Evolutionary conservation across 495 filamentous ascomycete genomes (phyloP).

Genomic region (Penicillium lividum): DNA sequence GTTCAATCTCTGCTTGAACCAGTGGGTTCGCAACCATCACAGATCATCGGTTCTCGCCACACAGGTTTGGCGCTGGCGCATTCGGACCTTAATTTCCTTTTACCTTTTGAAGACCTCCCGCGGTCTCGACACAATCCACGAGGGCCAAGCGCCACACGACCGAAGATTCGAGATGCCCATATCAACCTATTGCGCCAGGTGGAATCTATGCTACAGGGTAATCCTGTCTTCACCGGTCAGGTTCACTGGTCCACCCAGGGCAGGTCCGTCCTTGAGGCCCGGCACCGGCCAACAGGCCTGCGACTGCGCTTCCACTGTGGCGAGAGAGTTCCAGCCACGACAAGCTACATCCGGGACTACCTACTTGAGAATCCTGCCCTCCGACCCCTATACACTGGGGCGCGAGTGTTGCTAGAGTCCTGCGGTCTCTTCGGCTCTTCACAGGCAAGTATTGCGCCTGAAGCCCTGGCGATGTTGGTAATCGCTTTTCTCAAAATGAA

Average conservation of each 20-base stretch:
- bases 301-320: slow-evolving; percentile 47
- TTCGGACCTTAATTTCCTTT: slow-evolving; percentile 54
- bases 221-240: slow-evolving; percentile 12
- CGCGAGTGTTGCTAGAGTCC: slow-evolving; percentile 51
- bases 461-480: slow-evolving; percentile 57
- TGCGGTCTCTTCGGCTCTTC: slow-evolving; percentile 47
- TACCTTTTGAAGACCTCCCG: slow-evolving; percentile 28
- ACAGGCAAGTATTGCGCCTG: slow-evolving; percentile 47
- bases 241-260: slow-evolving; percentile 19
- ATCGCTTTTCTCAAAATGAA: slow-evolving; percentile 52
- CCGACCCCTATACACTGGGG: slow-evolving; percentile 46
- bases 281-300: slow-evolving; percentile 50
- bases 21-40: slow-evolving; percentile 29
- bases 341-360: slow-evolving; percentile 47
- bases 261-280: slow-evolving; percentile 28
- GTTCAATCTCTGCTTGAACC: slow-evolving; percentile 24
- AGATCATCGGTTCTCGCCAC: slow-evolving; percentile 52
- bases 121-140: slow-evolving; percentile 23
- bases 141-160: slow-evolving; percentile 36
- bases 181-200: slow-evolving; percentile 26
- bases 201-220: slow-evolving; percentile 18
- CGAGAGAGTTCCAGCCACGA: slow-evolving; percentile 32
- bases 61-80: slow-evolving; percentile 53
- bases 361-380: slow-evolving; percentile 50
- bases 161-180: slow-evolving; percentile 27